Percentiles rank a stretch among this genome's conserved stretches.
These are phyloP conservation scores for Penicillium palitans DNA, from an alignment of 2,329 filamentous ascomycete species.

Conservation along the genomic window DNA sequence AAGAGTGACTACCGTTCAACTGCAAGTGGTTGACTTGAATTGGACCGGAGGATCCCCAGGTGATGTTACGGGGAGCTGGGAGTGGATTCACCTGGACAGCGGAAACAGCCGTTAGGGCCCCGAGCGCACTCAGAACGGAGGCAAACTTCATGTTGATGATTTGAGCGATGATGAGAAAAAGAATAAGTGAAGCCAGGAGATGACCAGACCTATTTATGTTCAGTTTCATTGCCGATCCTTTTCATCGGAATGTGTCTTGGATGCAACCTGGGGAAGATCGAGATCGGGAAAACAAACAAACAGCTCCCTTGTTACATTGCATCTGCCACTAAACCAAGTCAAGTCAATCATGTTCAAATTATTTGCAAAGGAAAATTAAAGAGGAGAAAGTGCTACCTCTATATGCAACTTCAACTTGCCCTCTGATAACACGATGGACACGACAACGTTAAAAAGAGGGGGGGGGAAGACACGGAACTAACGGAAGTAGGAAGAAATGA, in stretches of 20 bases:
- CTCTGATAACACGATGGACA: background rate
- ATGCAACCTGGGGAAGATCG: background rate
- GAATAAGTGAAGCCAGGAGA: background rate
- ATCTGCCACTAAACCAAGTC: background rate
- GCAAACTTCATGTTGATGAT: slow-evolving; percentile 31
- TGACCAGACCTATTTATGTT: slow-evolving; percentile 20
- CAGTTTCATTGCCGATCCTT: slow-evolving; percentile 19
- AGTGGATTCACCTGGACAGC: slow-evolving; percentile 57
- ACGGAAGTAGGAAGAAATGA: background rate
- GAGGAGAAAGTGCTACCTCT: slow-evolving; percentile 15
- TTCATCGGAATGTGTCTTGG: slow-evolving; percentile 8
- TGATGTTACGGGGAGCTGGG: slow-evolving; percentile 54
- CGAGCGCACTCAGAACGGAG: slow-evolving; percentile 27
- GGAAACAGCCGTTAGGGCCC: slow-evolving; percentile 40
- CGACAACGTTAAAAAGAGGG: background rate
- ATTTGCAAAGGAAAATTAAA: background rate
- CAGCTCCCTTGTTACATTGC: background rate
- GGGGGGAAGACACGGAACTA: background rate
- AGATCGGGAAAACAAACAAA: background rate
- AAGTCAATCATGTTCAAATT: background rate
- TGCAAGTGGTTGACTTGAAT: slow-evolving; percentile 44
- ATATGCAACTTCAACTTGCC: slow-evolving; percentile 13
- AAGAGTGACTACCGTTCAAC: slow-evolving; percentile 32
- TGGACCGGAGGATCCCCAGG: slow-evolving; percentile 55
- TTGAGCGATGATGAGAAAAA: slow-evolving; percentile 6